Evolutionary conservation across 2,329 filamentous ascomycete genomes (phyloP), one percentile per base, ranked within the genome.

Genomic region (Diaporthe aspalathi): DNA sequence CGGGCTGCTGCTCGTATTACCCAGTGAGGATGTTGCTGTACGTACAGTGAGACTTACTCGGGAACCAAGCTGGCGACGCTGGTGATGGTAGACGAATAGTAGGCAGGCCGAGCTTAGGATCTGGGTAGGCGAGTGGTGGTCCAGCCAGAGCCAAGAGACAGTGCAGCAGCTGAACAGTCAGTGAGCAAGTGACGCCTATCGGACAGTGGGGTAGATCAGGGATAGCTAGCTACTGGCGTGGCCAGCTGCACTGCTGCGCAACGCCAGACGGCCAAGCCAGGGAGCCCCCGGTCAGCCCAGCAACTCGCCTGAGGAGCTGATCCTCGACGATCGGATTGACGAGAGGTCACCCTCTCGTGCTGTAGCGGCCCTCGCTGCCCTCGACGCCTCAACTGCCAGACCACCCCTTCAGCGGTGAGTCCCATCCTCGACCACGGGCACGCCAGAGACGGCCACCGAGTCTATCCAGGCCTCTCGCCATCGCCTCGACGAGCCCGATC

Each of bases 381-480:
- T 50, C 60, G 35, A 65, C 60, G 60, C 60, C 47, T 50, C 60
- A 65, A 65, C 60, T 50, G 60, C 60, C 50, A 50, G 60, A 65
- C 60, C 60, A 65, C 60, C 60, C 60, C 43, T 43, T 50, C 60
- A 65, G 60, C 60, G 60, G 60, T 65, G 60, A 65, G 60, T 65
- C 60, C 29, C 45, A 65, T 65, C 68, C 22, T 52, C 45, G 45
- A 43, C 52, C 29, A 52, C 45, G 50, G 47, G 63, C 63, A 67
- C 63, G 47, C 56, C 56, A 32, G 49, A 63, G 56, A 66, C 56
- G 62, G 60, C 20, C 60, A 50, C 60, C 29, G 60, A 38, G 60
- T 65, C 29, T n/a, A 38, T 11, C 35, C 9, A 12, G 35, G 60
- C 50, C 45, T 65, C 60, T 38, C 32, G 60, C 45, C 43, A 65